Evolutionary conservation across 495 filamentous ascomycete genomes (phyloP).

Genomic region (Oidiodendron maius): DNA sequence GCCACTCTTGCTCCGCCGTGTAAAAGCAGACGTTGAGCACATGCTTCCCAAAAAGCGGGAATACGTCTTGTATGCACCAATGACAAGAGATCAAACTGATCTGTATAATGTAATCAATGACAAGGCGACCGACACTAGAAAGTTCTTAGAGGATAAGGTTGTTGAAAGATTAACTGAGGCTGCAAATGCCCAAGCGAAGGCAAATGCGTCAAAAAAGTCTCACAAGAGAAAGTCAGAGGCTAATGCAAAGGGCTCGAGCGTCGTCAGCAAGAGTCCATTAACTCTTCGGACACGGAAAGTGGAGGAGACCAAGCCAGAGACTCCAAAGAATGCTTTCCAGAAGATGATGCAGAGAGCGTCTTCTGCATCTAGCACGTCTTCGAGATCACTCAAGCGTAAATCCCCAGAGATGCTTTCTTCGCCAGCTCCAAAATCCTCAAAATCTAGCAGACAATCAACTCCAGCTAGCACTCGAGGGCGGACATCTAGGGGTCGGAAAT

Average conservation of each 20-base stretch:
- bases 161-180: conserved; percentile 55
- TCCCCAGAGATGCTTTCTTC: conserved; percentile 27
- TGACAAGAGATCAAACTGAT: conserved; percentile 83
- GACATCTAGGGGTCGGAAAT: conserved; percentile 33
- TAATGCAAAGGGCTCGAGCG: conserved; percentile 14
- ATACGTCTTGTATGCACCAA: conserved; percentile 87
- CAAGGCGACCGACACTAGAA: conserved; percentile 61
- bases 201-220: conserved; percentile 11
- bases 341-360: conserved; percentile 21
- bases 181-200: conserved; percentile 28
- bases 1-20: conserved; percentile 78
- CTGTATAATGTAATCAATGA: conserved; percentile 81
- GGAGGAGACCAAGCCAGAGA: not conserved
- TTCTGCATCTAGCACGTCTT: conserved; percentile 16
- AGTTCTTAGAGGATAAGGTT: conserved; percentile 80
- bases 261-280: conserved; percentile 19
- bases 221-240: not conserved
- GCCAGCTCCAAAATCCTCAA: conserved; percentile 55
- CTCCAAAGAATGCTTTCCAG: conserved; percentile 21
- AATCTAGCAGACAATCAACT: conserved; percentile 64
- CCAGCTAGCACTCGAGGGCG: conserved; percentile 46
- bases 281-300: conserved; percentile 1
- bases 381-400: conserved; percentile 38
- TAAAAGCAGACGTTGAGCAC: conserved; percentile 90
- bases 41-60: conserved; percentile 92